A percentile compares a stretch with the other conserved stretches of the same genome.
phyloP scores from a whole-genome alignment of 2,329 filamentous ascomycete species.

The Myriosclerotinia curreyana region DNA sequence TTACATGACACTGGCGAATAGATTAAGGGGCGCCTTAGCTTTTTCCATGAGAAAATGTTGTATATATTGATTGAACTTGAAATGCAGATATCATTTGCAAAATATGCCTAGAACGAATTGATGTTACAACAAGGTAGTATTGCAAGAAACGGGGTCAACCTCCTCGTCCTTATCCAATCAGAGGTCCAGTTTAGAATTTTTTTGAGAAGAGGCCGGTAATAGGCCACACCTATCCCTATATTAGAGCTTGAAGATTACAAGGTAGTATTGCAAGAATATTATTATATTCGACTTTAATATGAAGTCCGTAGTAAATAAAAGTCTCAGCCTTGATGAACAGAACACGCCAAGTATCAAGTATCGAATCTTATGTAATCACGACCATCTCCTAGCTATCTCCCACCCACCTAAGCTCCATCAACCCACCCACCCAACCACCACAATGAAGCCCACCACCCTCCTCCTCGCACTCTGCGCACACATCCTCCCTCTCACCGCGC shows the following conservation, averaged over 20 bases:
- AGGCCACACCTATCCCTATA: too few relatives aligned
- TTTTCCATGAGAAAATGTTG: conserved; percentile 9
- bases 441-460: conserved; percentile 42
- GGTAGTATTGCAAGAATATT: too few relatives aligned
- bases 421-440: not conserved
- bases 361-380: conserved; percentile 13
- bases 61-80: conserved; percentile 16
- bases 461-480: conserved; percentile 43
- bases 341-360: conserved; percentile 5
- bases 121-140: too few relatives aligned
- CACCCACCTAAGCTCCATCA: conserved; percentile 9
- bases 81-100: conserved; percentile 16
- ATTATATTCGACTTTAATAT: too few relatives aligned
- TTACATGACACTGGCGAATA: conserved; percentile 10
- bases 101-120: not conserved
- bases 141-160: too few relatives aligned
- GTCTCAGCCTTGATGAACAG: conserved; percentile 2
- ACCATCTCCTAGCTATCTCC: conserved; percentile 23
- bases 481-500: conserved; percentile 42
- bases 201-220: too few relatives aligned
- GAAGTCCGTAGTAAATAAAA: not conserved
- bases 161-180: too few relatives aligned
- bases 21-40: conserved; percentile 6
- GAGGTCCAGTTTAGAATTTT: too few relatives aligned
- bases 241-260: too few relatives aligned